phyloP scores from a whole-genome alignment of 768 basidiomycete species.

The Suillus americanus region DNA sequence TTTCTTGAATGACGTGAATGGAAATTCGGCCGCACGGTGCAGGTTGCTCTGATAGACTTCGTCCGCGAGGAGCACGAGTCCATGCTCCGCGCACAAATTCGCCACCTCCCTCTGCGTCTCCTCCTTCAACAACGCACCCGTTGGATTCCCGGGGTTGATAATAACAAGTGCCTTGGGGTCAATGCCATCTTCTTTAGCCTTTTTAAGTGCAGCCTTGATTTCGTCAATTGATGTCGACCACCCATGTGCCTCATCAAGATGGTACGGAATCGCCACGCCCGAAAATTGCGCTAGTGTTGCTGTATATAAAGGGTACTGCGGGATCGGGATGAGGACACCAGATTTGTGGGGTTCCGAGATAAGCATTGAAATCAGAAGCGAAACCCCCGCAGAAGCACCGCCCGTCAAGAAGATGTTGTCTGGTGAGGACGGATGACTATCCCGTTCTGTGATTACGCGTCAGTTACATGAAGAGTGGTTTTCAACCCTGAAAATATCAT shows the following conservation, averaged over 20 bases:
- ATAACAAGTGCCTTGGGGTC: constrained; percentile 85
- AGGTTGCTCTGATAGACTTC: constrained; percentile 99
- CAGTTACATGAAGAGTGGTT: neutral
- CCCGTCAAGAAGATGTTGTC: constrained; percentile 91
- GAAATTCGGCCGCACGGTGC: constrained; percentile 61
- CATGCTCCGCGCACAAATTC: constrained; percentile 80
- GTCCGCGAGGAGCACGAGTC: constrained; percentile 89
- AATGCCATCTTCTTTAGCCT: constrained; percentile 60
- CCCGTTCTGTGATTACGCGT: constrained; percentile 60
- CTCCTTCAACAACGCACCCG: constrained; percentile 79
- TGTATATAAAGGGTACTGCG: constrained; percentile 97
- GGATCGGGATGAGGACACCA: constrained; percentile 93
- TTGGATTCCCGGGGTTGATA: constrained; percentile 99
- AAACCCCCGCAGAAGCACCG: constrained; percentile 94
- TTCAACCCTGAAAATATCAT: neutral
- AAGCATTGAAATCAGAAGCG: constrained; percentile 78
- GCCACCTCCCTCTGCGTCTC: constrained; percentile 74
- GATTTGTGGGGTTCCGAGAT: constrained; percentile 58
- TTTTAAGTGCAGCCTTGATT: constrained; percentile 65
- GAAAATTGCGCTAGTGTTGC: constrained; percentile 86
- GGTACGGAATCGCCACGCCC: constrained; percentile 84
- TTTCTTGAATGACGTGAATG: constrained; percentile 95
- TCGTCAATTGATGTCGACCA: constrained; percentile 81
- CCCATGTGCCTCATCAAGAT: constrained; percentile 75
- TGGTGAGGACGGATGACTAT: constrained; percentile 82